Percentiles rank a stretch among this genome's conserved stretches.
Conservation (phyloP, 768 basidiomycete genomes). For the Trametes sanguinea region DNA sequence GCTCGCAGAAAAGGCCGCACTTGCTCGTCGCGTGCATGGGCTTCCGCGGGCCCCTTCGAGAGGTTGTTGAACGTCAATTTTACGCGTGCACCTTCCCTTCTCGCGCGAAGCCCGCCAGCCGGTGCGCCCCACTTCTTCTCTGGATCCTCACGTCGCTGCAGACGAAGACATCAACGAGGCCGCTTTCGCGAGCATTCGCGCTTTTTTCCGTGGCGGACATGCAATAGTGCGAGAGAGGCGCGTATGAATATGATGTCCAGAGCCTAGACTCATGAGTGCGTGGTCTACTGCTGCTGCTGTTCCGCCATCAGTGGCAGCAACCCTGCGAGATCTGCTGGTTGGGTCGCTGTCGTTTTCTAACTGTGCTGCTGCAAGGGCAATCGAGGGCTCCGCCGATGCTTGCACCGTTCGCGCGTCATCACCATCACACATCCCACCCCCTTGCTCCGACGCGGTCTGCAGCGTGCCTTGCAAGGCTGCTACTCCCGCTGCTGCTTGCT, state of each 20-base stretch:
- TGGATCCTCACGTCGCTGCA: background rate
- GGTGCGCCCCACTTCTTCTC: background rate
- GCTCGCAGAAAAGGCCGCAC: too few species aligned
- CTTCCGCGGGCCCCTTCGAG: background rate
- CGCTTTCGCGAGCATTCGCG: background rate
- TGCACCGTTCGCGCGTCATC: conserved; percentile 12
- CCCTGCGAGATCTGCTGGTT: too few species aligned
- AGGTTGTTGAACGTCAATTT: conserved; percentile 15
- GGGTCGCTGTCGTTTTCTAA: background rate
- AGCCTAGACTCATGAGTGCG: background rate
- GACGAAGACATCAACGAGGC: background rate
- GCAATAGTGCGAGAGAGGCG: too few species aligned
- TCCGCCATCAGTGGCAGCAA: too few species aligned
- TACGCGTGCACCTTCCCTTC: conserved; percentile 16
- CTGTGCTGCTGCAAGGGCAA: background rate
- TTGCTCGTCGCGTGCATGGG: background rate
- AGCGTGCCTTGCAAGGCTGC: background rate
- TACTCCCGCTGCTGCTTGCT: too few species aligned
- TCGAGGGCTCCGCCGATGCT: background rate
- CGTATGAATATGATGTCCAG: background rate
- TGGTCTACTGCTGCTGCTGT: background rate
- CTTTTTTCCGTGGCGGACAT: background rate
- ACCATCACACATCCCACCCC: background rate
- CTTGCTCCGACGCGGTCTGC: background rate
- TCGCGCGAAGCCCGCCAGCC: conserved; percentile 12